Base-by-base conservation (phyloP, 345 rosid species). In the Hibiscus syriacus region DNA sequence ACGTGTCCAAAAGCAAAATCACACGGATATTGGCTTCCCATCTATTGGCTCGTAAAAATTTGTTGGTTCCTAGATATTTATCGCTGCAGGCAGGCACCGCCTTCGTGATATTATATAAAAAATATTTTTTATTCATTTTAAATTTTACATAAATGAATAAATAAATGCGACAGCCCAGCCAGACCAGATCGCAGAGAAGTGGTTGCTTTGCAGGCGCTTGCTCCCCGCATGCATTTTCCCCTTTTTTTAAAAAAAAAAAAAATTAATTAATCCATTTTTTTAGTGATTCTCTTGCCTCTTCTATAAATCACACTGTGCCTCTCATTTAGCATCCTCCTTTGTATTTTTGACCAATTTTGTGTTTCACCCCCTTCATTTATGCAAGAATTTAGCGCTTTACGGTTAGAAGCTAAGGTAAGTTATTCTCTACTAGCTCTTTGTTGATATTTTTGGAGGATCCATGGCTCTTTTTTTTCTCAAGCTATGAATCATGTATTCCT, bases 51-150 rank as follows among this genome's bases (percentile, higher is more conserved):
- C 49, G 49, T 14, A 14, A 41, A 10, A 11, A 45, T 45, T 2
- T 13, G 49, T 45, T n/a, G 16, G 39, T 5, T 6, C 39, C 81
- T 86, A 68, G 86, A 66, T 78, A 78, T 77, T 80, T 81, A 62
- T 77, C 73, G 84, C 82, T 73, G 80, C 83, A 60, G 85, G 85
- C 85, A 82, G 85, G 85, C 85, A 82, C 86, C 87, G 77, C 86
- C 85, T 77, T 79, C 80, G 71, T 78, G 81, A 70, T 63, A 63
- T 45, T 45, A 45, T 45, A 13, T 12, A 45, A 45, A 43, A 41
- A 41, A 2, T 3, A 12, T 41, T 41, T 10, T 11, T 45, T 13
- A 45, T 14, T 13, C 1, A 43, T 13, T 38, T 45, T 45, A 45
- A 13, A 13, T 3, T 45, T 14, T 13, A 45, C 7, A 38, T 6